Conservation (phyloP, 1,284 basidiomycete genomes). For the Moniliella sp. region DNA sequence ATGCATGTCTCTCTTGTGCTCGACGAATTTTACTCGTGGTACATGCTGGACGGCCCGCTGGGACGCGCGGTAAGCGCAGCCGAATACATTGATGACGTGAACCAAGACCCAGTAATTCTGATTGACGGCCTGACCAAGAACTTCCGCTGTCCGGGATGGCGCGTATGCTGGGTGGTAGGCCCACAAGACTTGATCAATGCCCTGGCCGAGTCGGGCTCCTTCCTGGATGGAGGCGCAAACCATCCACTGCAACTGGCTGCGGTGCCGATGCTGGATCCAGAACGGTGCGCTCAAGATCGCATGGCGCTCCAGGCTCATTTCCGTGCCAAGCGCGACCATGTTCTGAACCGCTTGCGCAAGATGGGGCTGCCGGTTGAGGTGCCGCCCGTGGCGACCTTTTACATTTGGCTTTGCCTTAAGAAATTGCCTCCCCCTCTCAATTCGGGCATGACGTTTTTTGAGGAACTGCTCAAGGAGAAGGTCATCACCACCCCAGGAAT, state of each 20-base stretch:
- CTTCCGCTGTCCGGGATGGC: slow-evolving; percentile 33
- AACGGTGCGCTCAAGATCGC: slow-evolving; percentile 50
- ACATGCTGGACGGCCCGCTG: slow-evolving; percentile 53
- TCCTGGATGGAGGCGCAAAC: slow-evolving; percentile 7
- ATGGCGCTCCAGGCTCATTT: slow-evolving; percentile 46
- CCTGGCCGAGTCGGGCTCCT: slow-evolving; percentile 14
- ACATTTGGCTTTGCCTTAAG: slow-evolving; percentile 72
- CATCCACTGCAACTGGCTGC: slow-evolving; percentile 6
- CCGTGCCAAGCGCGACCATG: slow-evolving; percentile 69
- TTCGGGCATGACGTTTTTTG: slow-evolving; percentile 79
- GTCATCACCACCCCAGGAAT: slow-evolving; percentile 62
- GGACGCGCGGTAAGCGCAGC: slow-evolving; percentile 65
- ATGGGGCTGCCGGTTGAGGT: slow-evolving; percentile 36
- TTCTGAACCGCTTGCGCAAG: slow-evolving; percentile 54
- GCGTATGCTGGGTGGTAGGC: slow-evolving; percentile 78
- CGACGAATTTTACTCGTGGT: slow-evolving; percentile 68
- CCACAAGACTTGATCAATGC: slow-evolving; percentile 18
- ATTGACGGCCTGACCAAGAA: slow-evolving; percentile 84
- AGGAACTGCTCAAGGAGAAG: slow-evolving; percentile 74
- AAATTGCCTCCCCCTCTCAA: slow-evolving; percentile 56
- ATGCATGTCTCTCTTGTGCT: slow-evolving; percentile 46
- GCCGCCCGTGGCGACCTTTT: slow-evolving; percentile 42
- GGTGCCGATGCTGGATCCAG: slow-evolving; percentile 31
- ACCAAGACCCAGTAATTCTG: slow-evolving; percentile 57
- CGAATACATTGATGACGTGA: slow-evolving; percentile 58